Evolutionary conservation across 495 filamentous ascomycete species (phyloP).

Genomic region (Trichoderma gamsii): DNA sequence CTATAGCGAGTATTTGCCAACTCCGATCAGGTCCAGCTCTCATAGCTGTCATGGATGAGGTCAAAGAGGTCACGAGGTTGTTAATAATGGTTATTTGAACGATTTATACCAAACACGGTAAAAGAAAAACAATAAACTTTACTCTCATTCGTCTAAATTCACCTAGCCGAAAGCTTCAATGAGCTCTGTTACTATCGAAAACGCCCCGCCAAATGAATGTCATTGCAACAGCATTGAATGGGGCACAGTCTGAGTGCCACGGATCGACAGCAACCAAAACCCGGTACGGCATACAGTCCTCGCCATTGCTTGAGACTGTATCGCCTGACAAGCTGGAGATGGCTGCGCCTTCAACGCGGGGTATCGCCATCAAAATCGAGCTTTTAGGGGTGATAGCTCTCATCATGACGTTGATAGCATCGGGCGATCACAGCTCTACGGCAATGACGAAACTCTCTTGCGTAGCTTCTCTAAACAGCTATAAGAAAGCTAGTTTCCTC

Average conservation of each 20-base stretch:
- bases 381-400: background rate
- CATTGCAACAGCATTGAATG: background rate
- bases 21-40: background rate
- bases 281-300: background rate
- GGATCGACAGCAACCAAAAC: background rate
- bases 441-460: background rate
- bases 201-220: background rate
- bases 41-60: background rate
- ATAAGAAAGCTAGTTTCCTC: slow-evolving; percentile 8
- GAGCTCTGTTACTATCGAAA: background rate
- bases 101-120: background rate
- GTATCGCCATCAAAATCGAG: background rate
- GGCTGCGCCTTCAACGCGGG: slow-evolving; percentile 1
- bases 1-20: background rate
- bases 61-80: background rate
- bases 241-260: background rate
- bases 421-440: background rate
- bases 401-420: slow-evolving; percentile 12
- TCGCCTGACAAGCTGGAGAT: slow-evolving; percentile 9
- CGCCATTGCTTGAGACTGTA: background rate
- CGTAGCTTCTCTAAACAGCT: background rate
- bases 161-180: background rate
- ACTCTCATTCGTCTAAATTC: background rate
- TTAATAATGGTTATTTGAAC: background rate
- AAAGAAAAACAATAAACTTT: background rate